Evolutionary conservation across 768 basidiomycete genomes (phyloP), one percentile per base, ranked within the genome.

Genomic region (Lentinula guzmanii): DNA sequence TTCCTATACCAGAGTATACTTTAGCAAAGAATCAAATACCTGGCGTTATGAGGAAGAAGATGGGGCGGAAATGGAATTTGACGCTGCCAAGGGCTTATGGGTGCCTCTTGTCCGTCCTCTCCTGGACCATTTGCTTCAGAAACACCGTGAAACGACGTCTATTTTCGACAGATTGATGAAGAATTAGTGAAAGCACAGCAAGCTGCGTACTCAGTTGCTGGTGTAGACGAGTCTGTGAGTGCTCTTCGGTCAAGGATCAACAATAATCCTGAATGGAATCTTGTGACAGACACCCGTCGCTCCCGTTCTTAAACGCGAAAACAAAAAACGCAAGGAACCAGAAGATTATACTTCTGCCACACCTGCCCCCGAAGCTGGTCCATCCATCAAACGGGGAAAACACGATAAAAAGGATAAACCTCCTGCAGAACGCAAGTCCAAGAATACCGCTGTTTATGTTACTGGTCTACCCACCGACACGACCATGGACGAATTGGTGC

Each of bases 41-140:
- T 98, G 93, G 93, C 85, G 87, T 63, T 86, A 89, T 69, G 96
- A 99, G 71, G 85, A 93, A 68, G 90, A 91, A 52, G 91, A 95
- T 67, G 95, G 92, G 16, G 74, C 81, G n/a, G 95, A 97, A 71
- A 81, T 92, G 69, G 96, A 98, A 75, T 98, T 89, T 76, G 91
- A 94, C 70, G 73, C 81, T 37, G 70, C 72, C 9, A 93, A 90
- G 69, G 86, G 85, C 11, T 77, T 77, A 34, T 98, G 96, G 96
- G 73, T 94, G 28, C 88, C 91, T 45, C 72, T 95, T 71, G 95
- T 98, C 69, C 73, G 90, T 80, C 35, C 35, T 48, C 34, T 60
- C 10, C n/a, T 28, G n/a, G 11, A 41, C 15, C 16, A 11, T n/a
- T 28, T 41, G 48, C 34, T 41, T 39, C 7, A 34, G 39, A 34